Percentiles rank a stretch among this genome's conserved stretches.
Conservation (phyloP, 2,329 filamentous ascomycete genomes). For the Penicillium corylophilum region DNA sequence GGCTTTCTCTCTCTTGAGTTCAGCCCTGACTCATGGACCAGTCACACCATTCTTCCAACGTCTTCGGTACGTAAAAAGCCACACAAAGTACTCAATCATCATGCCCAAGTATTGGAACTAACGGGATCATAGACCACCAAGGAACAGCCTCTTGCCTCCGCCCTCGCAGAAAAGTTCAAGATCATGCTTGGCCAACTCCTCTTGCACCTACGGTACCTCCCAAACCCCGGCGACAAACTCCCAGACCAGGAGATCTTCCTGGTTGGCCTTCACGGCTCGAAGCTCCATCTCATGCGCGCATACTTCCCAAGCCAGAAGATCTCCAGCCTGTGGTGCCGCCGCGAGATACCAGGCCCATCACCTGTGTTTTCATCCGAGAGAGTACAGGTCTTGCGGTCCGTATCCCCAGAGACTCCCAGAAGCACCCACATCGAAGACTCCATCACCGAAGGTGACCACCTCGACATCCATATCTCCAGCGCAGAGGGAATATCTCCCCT, state of each 20-base stretch:
- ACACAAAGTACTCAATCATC: background rate
- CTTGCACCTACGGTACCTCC: constrained; percentile 17
- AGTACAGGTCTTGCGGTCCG: background rate
- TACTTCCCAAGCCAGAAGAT: constrained; percentile 30
- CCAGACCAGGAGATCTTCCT: constrained; percentile 33
- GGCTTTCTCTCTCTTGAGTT: constrained; percentile 22
- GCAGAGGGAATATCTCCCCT: background rate
- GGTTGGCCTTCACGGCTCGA: constrained; percentile 28
- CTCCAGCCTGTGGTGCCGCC: constrained; percentile 24
- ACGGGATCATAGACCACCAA: constrained; percentile 17
- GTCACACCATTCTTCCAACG: constrained; percentile 18
- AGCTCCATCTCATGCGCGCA: constrained; percentile 29
- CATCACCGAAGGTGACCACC: background rate
- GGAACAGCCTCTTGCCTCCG: constrained; percentile 9
- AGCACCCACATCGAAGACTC: background rate
- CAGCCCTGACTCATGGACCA: constrained; percentile 2
- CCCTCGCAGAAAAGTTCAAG: constrained; percentile 27
- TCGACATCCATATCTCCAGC: background rate
- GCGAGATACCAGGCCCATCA: constrained; percentile 8
- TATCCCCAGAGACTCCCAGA: background rate
- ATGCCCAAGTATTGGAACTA: background rate
- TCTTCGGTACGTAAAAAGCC: constrained; percentile 18
- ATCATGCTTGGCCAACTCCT: constrained; percentile 27
- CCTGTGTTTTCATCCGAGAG: background rate
- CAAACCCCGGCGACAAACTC: constrained; percentile 22